Evolutionary conservation across 2,329 filamentous ascomycete genomes (phyloP).

Genomic region (Coniochaeta sp.): DNA sequence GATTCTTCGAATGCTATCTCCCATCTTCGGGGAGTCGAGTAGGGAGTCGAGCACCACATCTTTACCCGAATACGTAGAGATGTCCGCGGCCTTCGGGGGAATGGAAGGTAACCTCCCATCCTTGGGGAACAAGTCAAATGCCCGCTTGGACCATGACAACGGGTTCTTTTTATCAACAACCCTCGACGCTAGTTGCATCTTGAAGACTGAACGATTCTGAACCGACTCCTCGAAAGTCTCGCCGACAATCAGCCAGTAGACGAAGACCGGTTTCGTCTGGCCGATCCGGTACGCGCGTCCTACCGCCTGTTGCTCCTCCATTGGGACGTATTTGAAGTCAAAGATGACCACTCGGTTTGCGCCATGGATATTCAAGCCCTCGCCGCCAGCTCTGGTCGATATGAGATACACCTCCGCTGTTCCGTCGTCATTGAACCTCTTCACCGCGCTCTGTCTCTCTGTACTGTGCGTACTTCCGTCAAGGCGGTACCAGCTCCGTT

Average conservation of each 20-base stretch:
- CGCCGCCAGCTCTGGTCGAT: constrained; percentile 73
- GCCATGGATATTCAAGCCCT: constrained; percentile 75
- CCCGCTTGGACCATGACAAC: constrained; percentile 54
- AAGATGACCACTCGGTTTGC: constrained; percentile 84
- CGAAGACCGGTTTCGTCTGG: constrained; percentile 71
- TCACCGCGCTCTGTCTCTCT: constrained; percentile 55
- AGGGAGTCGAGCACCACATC: constrained; percentile 53
- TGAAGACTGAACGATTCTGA: constrained; percentile 71
- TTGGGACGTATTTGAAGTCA: constrained; percentile 75
- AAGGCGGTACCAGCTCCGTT: constrained; percentile 48
- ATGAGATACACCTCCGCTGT: constrained; percentile 62
- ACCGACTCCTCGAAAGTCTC: constrained; percentile 74
- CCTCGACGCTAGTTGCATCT: constrained; percentile 68
- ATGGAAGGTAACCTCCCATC: constrained; percentile 40
- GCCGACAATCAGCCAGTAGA: constrained; percentile 72
- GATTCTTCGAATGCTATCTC: constrained; percentile 43
- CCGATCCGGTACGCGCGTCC: constrained; percentile 81
- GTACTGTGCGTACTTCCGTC: constrained; percentile 56
- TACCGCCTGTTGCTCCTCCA: constrained; percentile 77
- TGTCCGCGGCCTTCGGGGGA: constrained; percentile 41
- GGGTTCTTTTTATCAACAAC: constrained; percentile 81
- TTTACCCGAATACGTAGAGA: constrained; percentile 48
- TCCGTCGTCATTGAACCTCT: constrained; percentile 56
- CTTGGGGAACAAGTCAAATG: constrained; percentile 42
- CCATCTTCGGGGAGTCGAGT: constrained; percentile 24